A percentile compares a stretch with the other conserved stretches of the same genome.
phyloP scores from a whole-genome alignment of 768 basidiomycete species.

The Mycena albidolilacea region DNA sequence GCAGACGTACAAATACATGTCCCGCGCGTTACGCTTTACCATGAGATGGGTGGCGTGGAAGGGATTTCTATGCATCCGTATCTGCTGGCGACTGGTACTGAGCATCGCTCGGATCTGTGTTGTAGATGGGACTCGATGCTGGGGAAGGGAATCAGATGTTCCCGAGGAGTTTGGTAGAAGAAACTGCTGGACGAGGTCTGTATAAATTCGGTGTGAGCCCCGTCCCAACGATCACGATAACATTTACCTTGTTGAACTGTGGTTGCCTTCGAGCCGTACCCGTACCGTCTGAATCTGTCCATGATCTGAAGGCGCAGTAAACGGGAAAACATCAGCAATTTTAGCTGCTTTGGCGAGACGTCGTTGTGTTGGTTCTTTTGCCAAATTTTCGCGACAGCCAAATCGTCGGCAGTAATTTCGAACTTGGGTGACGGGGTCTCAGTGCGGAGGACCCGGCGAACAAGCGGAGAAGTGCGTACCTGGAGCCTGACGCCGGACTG shows the following conservation, averaged over 20 bases:
- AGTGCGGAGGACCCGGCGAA: background rate
- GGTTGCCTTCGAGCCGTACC: background rate
- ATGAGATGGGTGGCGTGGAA: constrained; percentile 26
- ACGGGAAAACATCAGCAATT: background rate
- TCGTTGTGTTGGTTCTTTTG: constrained; percentile 11
- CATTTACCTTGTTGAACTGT: constrained; percentile 6
- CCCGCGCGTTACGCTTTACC: constrained; percentile 20
- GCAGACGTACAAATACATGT: constrained; percentile 25
- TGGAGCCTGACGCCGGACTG: background rate
- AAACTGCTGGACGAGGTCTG: constrained; percentile 11
- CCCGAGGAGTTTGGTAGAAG: background rate
- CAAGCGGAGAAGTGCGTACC: background rate
- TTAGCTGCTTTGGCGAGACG: background rate
- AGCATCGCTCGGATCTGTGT: constrained; percentile 1
- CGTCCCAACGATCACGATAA: background rate
- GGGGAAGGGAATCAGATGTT: background rate
- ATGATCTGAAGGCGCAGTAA: constrained; percentile 3
- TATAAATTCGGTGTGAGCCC: background rate
- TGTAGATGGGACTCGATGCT: background rate
- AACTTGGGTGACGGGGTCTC: background rate
- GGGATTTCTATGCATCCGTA: background rate
- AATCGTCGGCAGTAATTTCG: constrained; percentile 13
- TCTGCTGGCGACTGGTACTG: background rate
- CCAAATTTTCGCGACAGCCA: constrained; percentile 14
- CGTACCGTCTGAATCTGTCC: constrained; percentile 6